Base-by-base conservation (phyloP, 2,329 filamentous ascomycete genomes). In the Calonectria pseudoturangicola region DNA sequence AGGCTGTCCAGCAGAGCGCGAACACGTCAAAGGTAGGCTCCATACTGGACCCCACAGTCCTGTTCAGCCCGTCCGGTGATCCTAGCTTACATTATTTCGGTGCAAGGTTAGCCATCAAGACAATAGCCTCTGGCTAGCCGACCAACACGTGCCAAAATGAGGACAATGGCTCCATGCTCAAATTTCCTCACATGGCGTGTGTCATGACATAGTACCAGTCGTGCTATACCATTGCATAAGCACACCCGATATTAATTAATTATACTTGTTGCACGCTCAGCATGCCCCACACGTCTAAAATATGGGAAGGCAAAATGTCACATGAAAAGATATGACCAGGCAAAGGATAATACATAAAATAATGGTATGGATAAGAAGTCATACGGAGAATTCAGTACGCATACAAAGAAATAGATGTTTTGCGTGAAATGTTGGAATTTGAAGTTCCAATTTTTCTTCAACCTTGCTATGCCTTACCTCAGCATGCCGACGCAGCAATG, bases 1-100 rank as follows among this genome's bases (percentile, higher is more conserved):
- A 54, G 56, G 28, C 48, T n/a, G 69, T 63, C 69, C 56, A 68
- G 47, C 69, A 71, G 25, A 30, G 21, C 45, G 36, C 43, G 64
- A 56, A 60, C 69, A 71, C 64, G 64, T 71, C 64, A 71, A 71
- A 66, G 48, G 16, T 7, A 27, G 25, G 62, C 28, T 60, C 68
- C 68, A 50, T 60, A 50, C 36, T n/a, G 6, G 69, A 28, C 69
- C 43, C 69, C 69, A 66, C 69, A 41, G 45, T 15, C 27, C 43
- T 43, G 21, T 28, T 41, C 45, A 18, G 36, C 41, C 45, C 63
- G 18, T 47, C 15, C n/a, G 21, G 21, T 54, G 69, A 58, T 18
- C 64, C 21, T 64, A 64, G 69, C 56, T 67, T 51, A 41, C 27
- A 69, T 27, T 33, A 47, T 33, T 41, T 16, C 47, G 6, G 16